Evolutionary conservation across 768 basidiomycete genomes (phyloP).

Genomic region (Amanita pallidorosea): DNA sequence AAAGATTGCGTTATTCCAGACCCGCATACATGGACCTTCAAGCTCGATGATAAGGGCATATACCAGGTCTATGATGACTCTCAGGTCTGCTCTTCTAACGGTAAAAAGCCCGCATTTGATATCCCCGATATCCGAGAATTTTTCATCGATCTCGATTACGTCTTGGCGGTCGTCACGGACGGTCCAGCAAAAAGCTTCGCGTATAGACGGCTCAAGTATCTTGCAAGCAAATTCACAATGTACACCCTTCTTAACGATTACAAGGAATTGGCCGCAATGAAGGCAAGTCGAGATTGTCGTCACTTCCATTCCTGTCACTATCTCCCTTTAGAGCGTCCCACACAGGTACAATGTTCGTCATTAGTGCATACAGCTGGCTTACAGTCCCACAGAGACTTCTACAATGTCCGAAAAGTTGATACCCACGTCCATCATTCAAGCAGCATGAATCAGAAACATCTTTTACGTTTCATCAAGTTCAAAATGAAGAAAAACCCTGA

Average conservation of each 20-base stretch:
- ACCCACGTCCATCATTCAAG: constrained; percentile 99
- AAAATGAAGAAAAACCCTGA: constrained; percentile 88
- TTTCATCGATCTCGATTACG: constrained; percentile 89
- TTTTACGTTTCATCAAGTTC: constrained; percentile 97
- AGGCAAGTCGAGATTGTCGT: constrained; percentile 39
- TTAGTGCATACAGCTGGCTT: neutral
- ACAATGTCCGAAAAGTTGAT: constrained; percentile 96
- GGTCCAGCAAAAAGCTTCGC: constrained; percentile 97
- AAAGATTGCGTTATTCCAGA: constrained; percentile 68
- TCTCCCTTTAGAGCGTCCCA: constrained; percentile 47
- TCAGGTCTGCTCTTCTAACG: constrained; percentile 20
- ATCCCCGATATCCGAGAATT: constrained; percentile 89
- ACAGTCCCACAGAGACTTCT: constrained; percentile 67
- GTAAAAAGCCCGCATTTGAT: constrained; percentile 54
- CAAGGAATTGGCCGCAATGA: constrained; percentile 93
- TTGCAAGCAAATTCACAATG: constrained; percentile 91
- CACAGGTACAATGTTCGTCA: constrained; percentile 50
- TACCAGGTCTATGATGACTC: constrained; percentile 66
- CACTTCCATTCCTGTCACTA: neutral
- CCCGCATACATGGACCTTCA: constrained; percentile 49
- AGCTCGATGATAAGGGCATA: constrained; percentile 82
- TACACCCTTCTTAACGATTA: constrained; percentile 87
- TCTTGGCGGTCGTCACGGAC: constrained; percentile 84
- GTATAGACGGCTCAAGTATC: constrained; percentile 81
- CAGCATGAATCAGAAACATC: constrained; percentile 99